Evolutionary conservation across 2,329 filamentous ascomycete genomes (phyloP), one percentile per base, ranked within the genome.

Genomic region (Hawksworthiomyces lignivorus): DNA sequence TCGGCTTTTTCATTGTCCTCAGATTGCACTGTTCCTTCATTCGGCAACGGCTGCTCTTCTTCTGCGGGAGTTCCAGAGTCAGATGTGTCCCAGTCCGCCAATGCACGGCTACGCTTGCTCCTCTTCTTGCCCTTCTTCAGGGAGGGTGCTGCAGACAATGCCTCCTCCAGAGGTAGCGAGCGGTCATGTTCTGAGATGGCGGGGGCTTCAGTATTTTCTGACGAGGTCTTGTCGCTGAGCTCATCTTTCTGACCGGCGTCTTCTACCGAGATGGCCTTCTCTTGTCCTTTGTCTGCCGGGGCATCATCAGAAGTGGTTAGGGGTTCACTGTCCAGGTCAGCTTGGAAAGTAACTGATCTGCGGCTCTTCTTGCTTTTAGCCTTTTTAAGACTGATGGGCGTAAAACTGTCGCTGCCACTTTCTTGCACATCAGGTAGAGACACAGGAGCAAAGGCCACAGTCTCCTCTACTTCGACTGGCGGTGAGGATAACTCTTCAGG

Each of bases 81-180:
- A 12, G 40, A 39, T 7, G 35, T 39, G 7, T 39, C 41, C 24
- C 43, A 46, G 12, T 42, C 12, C 6, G 35, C 32, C 31, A 31
- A 37, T 28, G 43, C 43, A 28, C 45, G 43, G 37, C 41, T 48
- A 19, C 5, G 8, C n/a, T 32, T 21, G 9, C 18, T 12, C 37
- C 48, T 47, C 24, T 40, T 40, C 20, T 34, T 34, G 18, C 37
- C 28, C 20, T 39, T 39, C 20, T 36, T 36, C 15, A 30, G 27
- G 11, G 34, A 36, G 5, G 33, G 24, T 4, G 33, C 27, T 9
- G 22, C 15, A 11, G n/a, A 32, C 26, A 5, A 36, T 5, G 10
- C 14, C 3, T 26, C 33, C 5, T 42, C n/a, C n/a, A n/a, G n/a
- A n/a, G n/a, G n/a, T n/a, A n/a, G n/a, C n/a, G n/a, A n/a, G n/a